Evolutionary conservation across 1,139 yeast species (phyloP), one percentile per base, ranked within the genome.

Genomic region (Debaryomyces robertsiae): DNA sequence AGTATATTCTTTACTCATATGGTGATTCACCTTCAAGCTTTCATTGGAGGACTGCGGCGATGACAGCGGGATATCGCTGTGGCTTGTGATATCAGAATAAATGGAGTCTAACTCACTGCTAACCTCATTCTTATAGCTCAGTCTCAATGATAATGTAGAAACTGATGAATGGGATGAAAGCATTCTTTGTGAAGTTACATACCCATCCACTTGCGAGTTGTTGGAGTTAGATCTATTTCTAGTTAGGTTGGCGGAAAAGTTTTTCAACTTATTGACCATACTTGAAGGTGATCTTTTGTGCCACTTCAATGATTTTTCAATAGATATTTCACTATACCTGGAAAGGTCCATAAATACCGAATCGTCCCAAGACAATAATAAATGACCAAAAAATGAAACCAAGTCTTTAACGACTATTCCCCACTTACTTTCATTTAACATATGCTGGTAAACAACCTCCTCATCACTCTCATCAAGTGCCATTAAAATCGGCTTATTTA

Each of bases 361-460:
- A 38, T 66, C 69, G 40, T 69, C 69, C 66, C 73, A 69, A 9
- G 63, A 57, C 38, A 69, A 53, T 37, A 71, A 57, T 37, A 66
- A 50, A 29, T 65, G 66, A 5, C 76, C 75, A 46, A 72, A 72
- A 48, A 72, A 72, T 31, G 54, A 47, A 36, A 69, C 72, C 43
- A 81, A 61, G 44, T 76, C 81, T 32, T 71, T 67, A 39, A 80
- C 63, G 24, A 78, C 73, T 30, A 63, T 58, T 18, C 82, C 83
- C 67, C 79, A 67, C 65, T 73, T 73, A 31, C 72, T 63, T 43
- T 79, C 81, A 36, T 83, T 80, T 40, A 82, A 66, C 45, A 82
- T 65, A 45, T 79, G 84, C 53, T 80, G 84, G 49, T 81, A 74
- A 22, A 81, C 67, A 17, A 80, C 78, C 52, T 82, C 89, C 46